Evolutionary conservation across 768 basidiomycete genomes (phyloP), one percentile per base, ranked within the genome.

Genomic region (Suillus decipiens): DNA sequence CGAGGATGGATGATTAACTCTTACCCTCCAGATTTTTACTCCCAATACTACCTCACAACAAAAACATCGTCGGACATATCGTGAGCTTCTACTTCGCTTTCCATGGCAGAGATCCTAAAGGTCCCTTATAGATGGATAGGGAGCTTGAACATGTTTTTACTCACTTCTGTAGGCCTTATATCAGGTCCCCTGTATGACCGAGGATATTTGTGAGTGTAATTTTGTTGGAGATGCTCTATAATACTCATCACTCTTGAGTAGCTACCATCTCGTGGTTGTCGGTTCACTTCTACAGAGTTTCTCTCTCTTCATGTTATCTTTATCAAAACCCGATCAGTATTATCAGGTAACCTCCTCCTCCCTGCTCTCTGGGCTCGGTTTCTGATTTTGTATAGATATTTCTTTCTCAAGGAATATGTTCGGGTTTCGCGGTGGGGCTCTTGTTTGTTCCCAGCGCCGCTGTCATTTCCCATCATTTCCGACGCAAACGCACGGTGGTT

Each of bases 131-230:
- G 76, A 14, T 80, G 77, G 77, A 80, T 86, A 63, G 85, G 84
- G 47, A 80, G 83, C 33, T 67, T 78, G 19, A 82, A 84, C 64
- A 67, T 79, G 1, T 78, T 81, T 53, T 69, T 83, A 12, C 63
- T 75, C 19, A 66, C 80, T 24, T 68, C 71, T 0, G 63, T 72
- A n/a, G 77, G 83, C 17, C 61, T 82, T 12, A 37, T 83, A 42
- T 69, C 79, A 5, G 85, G 85, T 3, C 68, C 76, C 57, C 76
- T 80, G 9, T 83, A 81, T 64, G 86, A 86, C 60, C 75, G 75
- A n/a, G 85, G 85, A 60, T 81, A 82, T 72, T 84, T 82, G 80
- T 81, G 65, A 60, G 75, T 61, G 19, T 39, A 11, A 4, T 10
- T 54, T 54, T 45, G 34, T 54, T 55, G 19, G 48, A 36, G 3